These are phyloP conservation scores for Fusarium mexicanum DNA, from an alignment of 2,329 filamentous ascomycete species.

Conservation along the genomic window DNA sequence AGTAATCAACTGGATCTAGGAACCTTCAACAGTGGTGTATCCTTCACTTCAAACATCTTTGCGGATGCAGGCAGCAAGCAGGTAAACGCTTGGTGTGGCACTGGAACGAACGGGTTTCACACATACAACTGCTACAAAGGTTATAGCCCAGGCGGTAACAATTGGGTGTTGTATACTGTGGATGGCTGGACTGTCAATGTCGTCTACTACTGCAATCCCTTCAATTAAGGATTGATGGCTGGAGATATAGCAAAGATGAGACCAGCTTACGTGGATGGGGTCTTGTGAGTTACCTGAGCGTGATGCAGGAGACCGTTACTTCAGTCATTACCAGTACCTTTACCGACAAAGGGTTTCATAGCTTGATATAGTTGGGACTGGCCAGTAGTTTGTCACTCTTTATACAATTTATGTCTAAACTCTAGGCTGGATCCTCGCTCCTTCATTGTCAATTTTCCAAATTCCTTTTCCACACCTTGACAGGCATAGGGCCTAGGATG, in stretches of 20 bases:
- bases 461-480: background rate
- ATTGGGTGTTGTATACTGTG: background rate
- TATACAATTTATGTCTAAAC: background rate
- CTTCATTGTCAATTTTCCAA: background rate
- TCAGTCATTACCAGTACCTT: no score
- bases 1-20: background rate
- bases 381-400: background rate
- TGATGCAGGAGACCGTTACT: no score
- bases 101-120: slow-evolving; percentile 3
- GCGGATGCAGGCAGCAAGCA: background rate
- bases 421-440: background rate
- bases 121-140: background rate
- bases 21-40: background rate
- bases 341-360: no score
- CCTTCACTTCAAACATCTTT: slow-evolving; percentile 1
- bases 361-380: no score
- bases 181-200: background rate
- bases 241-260: background rate
- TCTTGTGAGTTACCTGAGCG: no score
- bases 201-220: background rate
- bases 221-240: background rate
- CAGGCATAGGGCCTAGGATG: background rate
- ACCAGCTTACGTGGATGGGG: no score
- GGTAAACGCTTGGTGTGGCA: background rate
- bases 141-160: background rate